These are phyloP conservation scores for Gaillardinia entomophila DNA, from an alignment of 805 yeast species.

Conservation along the genomic window DNA sequence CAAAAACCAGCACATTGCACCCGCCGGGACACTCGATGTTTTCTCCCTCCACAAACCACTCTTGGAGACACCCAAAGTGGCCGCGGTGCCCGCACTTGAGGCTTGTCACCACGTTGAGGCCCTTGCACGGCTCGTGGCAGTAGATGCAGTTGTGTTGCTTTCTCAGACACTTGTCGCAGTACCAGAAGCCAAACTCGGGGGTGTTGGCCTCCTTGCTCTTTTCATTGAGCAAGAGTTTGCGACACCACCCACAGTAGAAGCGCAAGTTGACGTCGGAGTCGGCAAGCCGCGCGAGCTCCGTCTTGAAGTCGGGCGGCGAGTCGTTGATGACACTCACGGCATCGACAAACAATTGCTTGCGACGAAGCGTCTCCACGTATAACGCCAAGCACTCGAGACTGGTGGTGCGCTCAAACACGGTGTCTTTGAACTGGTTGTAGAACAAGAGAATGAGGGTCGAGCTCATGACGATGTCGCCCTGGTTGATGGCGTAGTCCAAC, in stretches of 20 bases:
- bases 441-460: slow-evolving; percentile 54
- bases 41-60: slow-evolving; percentile 66
- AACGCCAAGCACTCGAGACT: slow-evolving; percentile 51
- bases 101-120: slow-evolving; percentile 52
- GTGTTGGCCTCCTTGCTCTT: slow-evolving; percentile 31
- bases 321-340: slow-evolving; percentile 52
- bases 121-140: slow-evolving; percentile 73
- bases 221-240: slow-evolving; percentile 56
- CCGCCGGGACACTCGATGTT: slow-evolving; percentile 80
- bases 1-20: slow-evolving; percentile 35
- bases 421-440: slow-evolving; percentile 20
- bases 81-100: slow-evolving; percentile 83
- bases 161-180: slow-evolving; percentile 66
- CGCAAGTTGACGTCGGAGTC: slow-evolving; percentile 30
- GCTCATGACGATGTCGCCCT: slow-evolving; percentile 62
- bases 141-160: slow-evolving; percentile 65
- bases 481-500: slow-evolving; percentile 47
- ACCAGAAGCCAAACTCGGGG: slow-evolving; percentile 67
- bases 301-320: slow-evolving; percentile 25
- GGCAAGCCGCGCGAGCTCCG: slow-evolving; percentile 24
- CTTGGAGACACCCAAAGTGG: slow-evolving; percentile 71
- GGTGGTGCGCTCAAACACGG: slow-evolving; percentile 16
- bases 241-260: slow-evolving; percentile 59
- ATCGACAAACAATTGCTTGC: slow-evolving; percentile 46
- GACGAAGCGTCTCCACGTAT: slow-evolving; percentile 50